Evolutionary conservation across 176 grass and related monocot genomes (phyloP).

Genomic region (Areca catechu): DNA sequence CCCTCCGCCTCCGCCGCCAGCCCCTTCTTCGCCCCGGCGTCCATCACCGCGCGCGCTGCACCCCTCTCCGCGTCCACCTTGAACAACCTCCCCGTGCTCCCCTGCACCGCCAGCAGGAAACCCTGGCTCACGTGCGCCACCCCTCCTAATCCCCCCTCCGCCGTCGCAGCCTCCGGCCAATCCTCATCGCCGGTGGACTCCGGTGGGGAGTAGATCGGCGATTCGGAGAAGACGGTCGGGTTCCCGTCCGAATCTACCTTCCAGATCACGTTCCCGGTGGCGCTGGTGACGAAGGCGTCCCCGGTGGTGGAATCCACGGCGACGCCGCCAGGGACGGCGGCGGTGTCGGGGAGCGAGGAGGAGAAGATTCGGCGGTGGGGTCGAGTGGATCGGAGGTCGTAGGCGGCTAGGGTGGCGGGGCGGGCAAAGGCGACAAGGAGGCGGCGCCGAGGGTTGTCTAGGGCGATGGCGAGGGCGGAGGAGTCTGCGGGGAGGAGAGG

Average conservation of each 20-base stretch:
- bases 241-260: slow-evolving; percentile 34
- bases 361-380: slow-evolving; percentile 49
- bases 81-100: slow-evolving; percentile 37
- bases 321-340: slow-evolving; percentile 38
- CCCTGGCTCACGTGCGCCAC: slow-evolving; percentile 50
- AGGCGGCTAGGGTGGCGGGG: slow-evolving; percentile 36
- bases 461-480: slow-evolving; percentile 12
- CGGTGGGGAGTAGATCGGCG: slow-evolving; percentile 22
- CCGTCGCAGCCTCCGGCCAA: slow-evolving; percentile 10
- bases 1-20: slow-evolving; percentile 29
- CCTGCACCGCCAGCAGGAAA: slow-evolving; percentile 59
- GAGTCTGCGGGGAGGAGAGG: slow-evolving; percentile 1
- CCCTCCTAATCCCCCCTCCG: slow-evolving; percentile 23
- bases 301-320: slow-evolving; percentile 54
- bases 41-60: slow-evolving; percentile 21
- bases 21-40: slow-evolving; percentile 2
- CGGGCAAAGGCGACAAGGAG: slow-evolving; percentile 40
- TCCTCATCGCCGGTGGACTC: too few species aligned
- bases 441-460: slow-evolving; percentile 52
- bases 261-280: slow-evolving; percentile 35
- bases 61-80: slow-evolving; percentile 64
- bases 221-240: slow-evolving; percentile 23
- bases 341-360: slow-evolving; percentile 28
- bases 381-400: slow-evolving; percentile 54
- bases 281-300: slow-evolving; percentile 37